A percentile compares a stretch with the other conserved stretches of the same genome.
These are phyloP conservation scores for Exophiala oligosperma DNA, from an alignment of 2,329 filamentous ascomycete genomes.

Conservation along the genomic window DNA sequence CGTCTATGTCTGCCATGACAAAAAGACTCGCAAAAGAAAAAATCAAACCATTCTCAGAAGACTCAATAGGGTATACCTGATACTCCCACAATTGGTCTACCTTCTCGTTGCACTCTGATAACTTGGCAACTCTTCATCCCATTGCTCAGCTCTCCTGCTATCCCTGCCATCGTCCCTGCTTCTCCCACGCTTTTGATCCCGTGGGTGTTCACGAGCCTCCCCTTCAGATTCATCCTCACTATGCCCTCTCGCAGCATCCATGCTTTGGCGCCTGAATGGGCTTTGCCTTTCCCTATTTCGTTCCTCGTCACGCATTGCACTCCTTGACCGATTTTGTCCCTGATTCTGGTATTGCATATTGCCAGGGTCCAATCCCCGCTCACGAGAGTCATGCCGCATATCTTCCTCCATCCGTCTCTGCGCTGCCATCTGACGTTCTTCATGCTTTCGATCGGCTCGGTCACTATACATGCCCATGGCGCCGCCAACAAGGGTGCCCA, in stretches of 20 bases:
- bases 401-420: not conserved
- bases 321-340: not conserved
- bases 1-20: no score
- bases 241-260: not conserved
- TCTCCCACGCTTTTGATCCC: not conserved
- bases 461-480: not conserved
- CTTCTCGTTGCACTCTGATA: not conserved
- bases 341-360: not conserved
- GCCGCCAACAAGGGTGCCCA: not conserved
- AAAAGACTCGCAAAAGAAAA: not conserved
- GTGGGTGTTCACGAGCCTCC: not conserved
- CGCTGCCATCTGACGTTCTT: not conserved
- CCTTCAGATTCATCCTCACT: not conserved
- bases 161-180: not conserved
- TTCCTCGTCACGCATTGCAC: not conserved
- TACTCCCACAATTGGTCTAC: not conserved
- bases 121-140: not conserved
- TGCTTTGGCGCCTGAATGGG: no score
- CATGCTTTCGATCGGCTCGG: not conserved
- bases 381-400: not conserved
- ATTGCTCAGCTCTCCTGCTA: not conserved
- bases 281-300: not conserved
- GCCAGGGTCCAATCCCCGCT: not conserved
- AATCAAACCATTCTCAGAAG: not conserved
- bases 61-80: not conserved